Conservation (phyloP, 2,329 filamentous ascomycete genomes). For the Pseudonectria buxi region DNA sequence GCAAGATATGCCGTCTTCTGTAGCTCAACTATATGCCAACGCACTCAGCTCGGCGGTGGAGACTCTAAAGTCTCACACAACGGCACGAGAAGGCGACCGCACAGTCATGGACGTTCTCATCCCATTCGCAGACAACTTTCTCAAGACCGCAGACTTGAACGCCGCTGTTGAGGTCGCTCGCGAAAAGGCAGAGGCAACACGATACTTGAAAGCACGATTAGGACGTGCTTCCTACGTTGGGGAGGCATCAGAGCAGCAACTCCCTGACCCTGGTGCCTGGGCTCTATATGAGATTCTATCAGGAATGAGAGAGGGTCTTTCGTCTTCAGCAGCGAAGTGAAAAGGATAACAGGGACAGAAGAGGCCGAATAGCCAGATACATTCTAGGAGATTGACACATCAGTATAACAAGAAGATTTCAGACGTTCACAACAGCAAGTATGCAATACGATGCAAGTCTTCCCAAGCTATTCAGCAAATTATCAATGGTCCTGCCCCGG, state of each 20-base stretch:
- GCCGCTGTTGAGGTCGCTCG: conserved; percentile 35
- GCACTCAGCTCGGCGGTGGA: conserved; percentile 15
- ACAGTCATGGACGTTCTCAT: conserved; percentile 66
- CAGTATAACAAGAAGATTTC: too few species aligned
- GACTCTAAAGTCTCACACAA: conserved; percentile 19
- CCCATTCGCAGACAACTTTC: conserved; percentile 58
- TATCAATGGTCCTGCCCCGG: too few species aligned
- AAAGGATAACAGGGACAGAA: too few species aligned
- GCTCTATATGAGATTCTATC: conserved; percentile 21
- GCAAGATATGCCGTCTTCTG: too few species aligned
- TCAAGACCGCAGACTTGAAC: conserved; percentile 38
- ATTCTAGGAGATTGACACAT: too few species aligned
- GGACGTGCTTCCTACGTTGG: conserved; percentile 24
- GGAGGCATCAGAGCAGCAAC: conserved; percentile 20
- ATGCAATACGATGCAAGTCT: too few species aligned
- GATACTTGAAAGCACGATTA: conserved; percentile 21
- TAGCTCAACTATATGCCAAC: conserved; percentile 9
- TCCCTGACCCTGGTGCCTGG: conserved; percentile 27
- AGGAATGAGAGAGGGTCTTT: conserved; percentile 3
- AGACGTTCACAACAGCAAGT: too few species aligned
- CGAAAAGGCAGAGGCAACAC: conserved; percentile 23
- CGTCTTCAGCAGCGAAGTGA: not conserved
- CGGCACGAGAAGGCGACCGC: conserved; percentile 29
- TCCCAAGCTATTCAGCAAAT: too few species aligned
- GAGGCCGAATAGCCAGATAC: too few species aligned